Percentiles rank a stretch among this genome's conserved stretches.
phyloP scores from a whole-genome alignment of 2,329 filamentous ascomycete genomes.

The Pseudogymnoascus sp. region DNA sequence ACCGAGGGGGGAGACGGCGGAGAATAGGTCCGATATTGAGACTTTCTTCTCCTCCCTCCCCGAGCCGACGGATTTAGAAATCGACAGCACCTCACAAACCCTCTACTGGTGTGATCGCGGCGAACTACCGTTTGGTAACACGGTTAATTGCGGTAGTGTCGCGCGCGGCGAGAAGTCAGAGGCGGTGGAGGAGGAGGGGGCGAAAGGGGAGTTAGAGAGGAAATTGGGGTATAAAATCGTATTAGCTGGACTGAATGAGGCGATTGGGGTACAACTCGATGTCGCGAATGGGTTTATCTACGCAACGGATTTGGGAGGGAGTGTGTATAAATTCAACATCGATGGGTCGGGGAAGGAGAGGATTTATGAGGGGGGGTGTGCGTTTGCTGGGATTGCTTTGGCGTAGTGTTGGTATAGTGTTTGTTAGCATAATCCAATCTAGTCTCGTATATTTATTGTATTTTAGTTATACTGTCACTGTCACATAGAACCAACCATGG shows the following conservation, averaged over 20 bases:
- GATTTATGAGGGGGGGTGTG: conserved; percentile 11
- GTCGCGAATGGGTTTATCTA: conserved; percentile 29
- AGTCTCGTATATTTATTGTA: background rate
- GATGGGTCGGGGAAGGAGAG: conserved; percentile 22
- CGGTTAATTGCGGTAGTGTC: conserved; percentile 35
- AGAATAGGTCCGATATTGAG: conserved; percentile 14
- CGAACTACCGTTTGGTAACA: conserved; percentile 46
- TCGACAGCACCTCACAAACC: conserved; percentile 36
- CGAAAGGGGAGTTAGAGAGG: conserved; percentile 10
- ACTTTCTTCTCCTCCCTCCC: conserved; percentile 36
- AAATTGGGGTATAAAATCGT: conserved; percentile 20
- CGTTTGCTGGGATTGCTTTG: conserved; percentile 8
- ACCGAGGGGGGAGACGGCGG: conserved; percentile 22
- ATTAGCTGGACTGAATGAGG: conserved; percentile 34
- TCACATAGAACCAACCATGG: background rate
- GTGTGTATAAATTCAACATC: conserved; percentile 30
- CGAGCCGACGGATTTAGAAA: conserved; percentile 49
- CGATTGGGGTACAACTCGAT: conserved; percentile 38
- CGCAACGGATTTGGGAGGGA: conserved; percentile 33
- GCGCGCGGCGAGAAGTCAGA: background rate
- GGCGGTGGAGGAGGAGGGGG: no score
- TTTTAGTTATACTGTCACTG: background rate
- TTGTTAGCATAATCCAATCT: background rate
- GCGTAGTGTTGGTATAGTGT: background rate
- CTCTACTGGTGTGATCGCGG: conserved; percentile 56